Evolutionary conservation across 306 rosid species (phyloP), one percentile per base, ranked within the genome.

Genomic region (Dalbergia cochinchinensis): DNA sequence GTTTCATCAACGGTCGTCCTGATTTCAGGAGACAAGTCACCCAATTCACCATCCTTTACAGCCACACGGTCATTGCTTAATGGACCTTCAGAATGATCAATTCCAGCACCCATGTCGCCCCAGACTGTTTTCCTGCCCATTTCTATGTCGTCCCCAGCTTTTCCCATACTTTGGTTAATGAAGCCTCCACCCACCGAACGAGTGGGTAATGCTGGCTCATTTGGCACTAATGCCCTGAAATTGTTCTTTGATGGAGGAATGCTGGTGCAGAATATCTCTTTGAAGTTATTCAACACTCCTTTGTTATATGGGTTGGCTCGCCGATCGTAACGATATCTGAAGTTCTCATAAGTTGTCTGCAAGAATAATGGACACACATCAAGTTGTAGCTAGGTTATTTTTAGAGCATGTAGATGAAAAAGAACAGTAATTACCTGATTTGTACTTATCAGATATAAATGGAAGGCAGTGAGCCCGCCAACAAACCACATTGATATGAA

Each of bases 401-500:
- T 54, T 54, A 26, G 26, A 16, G 57, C 15, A 34, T 12, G 8
- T 4, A 14, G 76, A 87, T 48, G 75, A 13, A 77, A 72, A 35
- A 60, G 34, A 33, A 37, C 33, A 77, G 33, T 47, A 54, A 78
- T 82, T 68, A 95, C 99, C 96, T 95, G 99, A 83, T 95, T 95
- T 75, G 98, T 95, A 78, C 97, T 91, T 67, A 95, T 91, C 82
- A 95, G 91, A 85, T 91, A 95, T 54, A 95, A 86, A 91, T 95
- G 99, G 92, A 95, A 95, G 62, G 99, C 98, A n/a, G 98, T 90
- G 55, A 95, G 98, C 61, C 99, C 99, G 1, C 98, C 97, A 39
- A 95, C 99, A 85, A 95, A 95, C 99, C 99, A 95, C 97, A 95
- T 92, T 31, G 97, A 85, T 87, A 95, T 90, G 81, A 95, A 95